Percentiles rank a stretch among this genome's conserved stretches.
These are phyloP conservation scores for Carallia pectinifolia DNA, from an alignment of 345 rosid species.

Conservation along the genomic window DNA sequence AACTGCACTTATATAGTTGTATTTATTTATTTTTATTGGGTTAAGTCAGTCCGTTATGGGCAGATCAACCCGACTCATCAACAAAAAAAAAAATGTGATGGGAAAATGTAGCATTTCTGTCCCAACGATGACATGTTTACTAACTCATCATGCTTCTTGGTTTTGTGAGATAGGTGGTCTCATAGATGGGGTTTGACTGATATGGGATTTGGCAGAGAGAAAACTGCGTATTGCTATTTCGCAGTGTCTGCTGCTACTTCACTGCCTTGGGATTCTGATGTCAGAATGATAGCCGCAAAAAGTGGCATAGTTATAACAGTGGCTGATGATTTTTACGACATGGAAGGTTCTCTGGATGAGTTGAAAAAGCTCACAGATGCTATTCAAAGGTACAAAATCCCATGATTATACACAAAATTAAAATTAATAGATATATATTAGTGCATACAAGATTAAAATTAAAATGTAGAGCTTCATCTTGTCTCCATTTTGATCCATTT, in stretches of 20 bases:
- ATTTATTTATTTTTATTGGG: too few species aligned
- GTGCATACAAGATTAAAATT: too few species aligned
- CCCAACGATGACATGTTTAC: not conserved
- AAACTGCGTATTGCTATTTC: slow-evolving; percentile 57
- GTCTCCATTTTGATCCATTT: not conserved
- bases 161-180: slow-evolving; percentile 45
- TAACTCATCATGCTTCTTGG: not conserved
- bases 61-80: too few species aligned
- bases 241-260: slow-evolving; percentile 36
- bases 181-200: slow-evolving; percentile 42
- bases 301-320: slow-evolving; percentile 48
- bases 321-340: slow-evolving; percentile 67
- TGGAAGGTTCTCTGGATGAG: slow-evolving; percentile 48
- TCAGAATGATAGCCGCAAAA: slow-evolving; percentile 42
- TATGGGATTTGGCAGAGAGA: slow-evolving; percentile 68
- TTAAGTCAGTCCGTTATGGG: too few species aligned
- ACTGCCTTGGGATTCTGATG: slow-evolving; percentile 36
- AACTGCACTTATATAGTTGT: too few species aligned
- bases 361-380: slow-evolving; percentile 46
- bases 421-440: too few species aligned
- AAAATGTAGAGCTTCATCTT: not conserved
- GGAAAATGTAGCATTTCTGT: not conserved
- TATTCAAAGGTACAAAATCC: slow-evolving; percentile 38
- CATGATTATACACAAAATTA: too few species aligned
- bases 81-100: not conserved